Base-by-base conservation (phyloP, 116 monocot genomes). In the Posidonia oceanica region DNA sequence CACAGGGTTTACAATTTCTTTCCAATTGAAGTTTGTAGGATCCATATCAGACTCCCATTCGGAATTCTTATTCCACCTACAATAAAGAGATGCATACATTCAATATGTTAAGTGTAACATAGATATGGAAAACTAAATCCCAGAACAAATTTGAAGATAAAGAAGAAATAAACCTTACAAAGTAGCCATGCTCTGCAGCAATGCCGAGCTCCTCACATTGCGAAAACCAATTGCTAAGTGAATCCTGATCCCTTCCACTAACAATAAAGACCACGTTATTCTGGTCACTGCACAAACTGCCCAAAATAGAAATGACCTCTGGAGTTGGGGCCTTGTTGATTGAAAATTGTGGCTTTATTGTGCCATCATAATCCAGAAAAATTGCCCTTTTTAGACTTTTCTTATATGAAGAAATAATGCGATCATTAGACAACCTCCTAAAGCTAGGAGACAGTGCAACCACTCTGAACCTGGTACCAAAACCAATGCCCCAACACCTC, bases 151-250 rank as follows among this genome's bases (percentile, higher is more conserved):
- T n/a, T 8, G 14, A 51, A 51, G 62, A 48, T 17, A n/a, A 22
- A 7, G n/a, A 6, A 66, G 66, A 67, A 54, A 48, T 7, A 56
- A 81, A 92, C 92, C 88, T 86, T 48, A 82, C 48, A 39, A 87
- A 90, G 70, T 80, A 90, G 13, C 93, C 89, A 72, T 93, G 89
- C 72, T 93, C 93, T 5, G 87, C 89, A 0, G 86, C 82, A 39
- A 94, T 81, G 1, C 75, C 87, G 3, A 94, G 83, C 18, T 78
- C 77, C 17, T 83, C 75, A 61, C 78, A 79, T 44, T 77, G 36
- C 6, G 76, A 68, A 71, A 94, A 85, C 94, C 89, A 89, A 8
- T 72, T 37, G 36, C 71, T 63, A 5, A 89, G 79, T 48, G 72
- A 72, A 2, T 79, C 73, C 62, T 74, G 76, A 15, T 69, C 72